phyloP scores from a whole-genome alignment of 2,329 filamentous ascomycete genomes.

The Cladosporium sp. region DNA sequence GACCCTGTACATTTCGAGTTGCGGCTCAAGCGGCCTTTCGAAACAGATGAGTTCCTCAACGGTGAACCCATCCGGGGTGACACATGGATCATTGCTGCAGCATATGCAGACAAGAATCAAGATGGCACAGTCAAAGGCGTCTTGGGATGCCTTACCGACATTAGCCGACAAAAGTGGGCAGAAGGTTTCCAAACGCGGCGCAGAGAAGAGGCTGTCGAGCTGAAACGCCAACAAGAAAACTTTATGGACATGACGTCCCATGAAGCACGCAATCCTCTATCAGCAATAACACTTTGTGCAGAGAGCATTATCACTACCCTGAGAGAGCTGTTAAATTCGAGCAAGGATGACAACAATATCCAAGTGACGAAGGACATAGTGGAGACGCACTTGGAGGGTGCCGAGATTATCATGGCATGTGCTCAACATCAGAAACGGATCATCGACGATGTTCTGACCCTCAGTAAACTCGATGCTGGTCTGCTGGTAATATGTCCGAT shows the following conservation, averaged over 20 bases:
- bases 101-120: slow-evolving; percentile 66
- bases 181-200: slow-evolving; percentile 22
- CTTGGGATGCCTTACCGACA: slow-evolving; percentile 24
- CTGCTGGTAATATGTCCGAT: slow-evolving; percentile 36
- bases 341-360: neutral
- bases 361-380: neutral
- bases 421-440: slow-evolving; percentile 36
- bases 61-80: slow-evolving; percentile 40
- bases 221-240: slow-evolving; percentile 28
- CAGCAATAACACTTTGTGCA: slow-evolving; percentile 51
- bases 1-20: slow-evolving; percentile 29
- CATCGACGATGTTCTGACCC: slow-evolving; percentile 45
- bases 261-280: slow-evolving; percentile 42
- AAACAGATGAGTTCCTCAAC: neutral
- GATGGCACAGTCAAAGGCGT: slow-evolving; percentile 63
- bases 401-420: slow-evolving; percentile 29
- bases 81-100: slow-evolving; percentile 74
- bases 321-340: neutral
- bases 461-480: slow-evolving; percentile 36
- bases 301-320: slow-evolving; percentile 6
- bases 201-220: slow-evolving; percentile 19
- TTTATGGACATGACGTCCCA: slow-evolving; percentile 35
- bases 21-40: slow-evolving; percentile 12
- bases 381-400: slow-evolving; percentile 11
- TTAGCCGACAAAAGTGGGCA: slow-evolving; percentile 28